Evolutionary conservation across 2,329 filamentous ascomycete species (phyloP), one percentile per base, ranked within the genome.

Genomic region (Periconia sp.): DNA sequence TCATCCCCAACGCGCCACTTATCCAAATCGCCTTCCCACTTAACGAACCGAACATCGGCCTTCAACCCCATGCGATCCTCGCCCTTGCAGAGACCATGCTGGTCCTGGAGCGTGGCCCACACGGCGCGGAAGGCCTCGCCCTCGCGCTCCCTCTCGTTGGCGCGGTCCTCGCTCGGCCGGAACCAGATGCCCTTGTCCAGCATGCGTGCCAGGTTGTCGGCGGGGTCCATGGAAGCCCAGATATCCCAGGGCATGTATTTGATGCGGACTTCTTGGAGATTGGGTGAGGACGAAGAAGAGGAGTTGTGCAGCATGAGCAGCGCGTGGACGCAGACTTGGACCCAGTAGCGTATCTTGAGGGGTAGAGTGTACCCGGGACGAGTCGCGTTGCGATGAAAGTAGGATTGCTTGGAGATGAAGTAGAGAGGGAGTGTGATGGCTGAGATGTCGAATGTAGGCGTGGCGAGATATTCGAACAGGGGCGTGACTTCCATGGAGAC

Each of bases 171-270:
- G 7, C 52, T 53, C 0, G 49, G 51, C 2, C 50, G 49, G 20
- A 69, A 68, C 67, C 65, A 72, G 1, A 73, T 55, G 0, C 70
- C 71, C 7, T 55, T 49, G 42, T 64, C 54, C 2, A 58, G 59
- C 37, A 73, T 66, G 20, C 65, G 57, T 10, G 46, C 33, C 49
- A 73, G 49, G 19, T 71, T 58, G 35, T 72, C 69, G 0, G 57
- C 58, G 1, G 67, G 68, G 44, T 71, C 68, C 66, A 74, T 69
- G 27, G 58, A 62, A 15, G 70, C 70, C 70, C 68, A 73, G 15
- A 71, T 65, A 48, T 73, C 66, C 55, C 62, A 66, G 6, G 71
- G 68, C 47, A 65, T 61, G 43, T 73, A 72, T 42, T 64, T 64
- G 42, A 73, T 49, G 1, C 56, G 42, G 17, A 73, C 63, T 31